Evolutionary conservation across 1,139 yeast genomes (phyloP), one percentile per base, ranked within the genome.

Genomic region (Zygoascus sp.): DNA sequence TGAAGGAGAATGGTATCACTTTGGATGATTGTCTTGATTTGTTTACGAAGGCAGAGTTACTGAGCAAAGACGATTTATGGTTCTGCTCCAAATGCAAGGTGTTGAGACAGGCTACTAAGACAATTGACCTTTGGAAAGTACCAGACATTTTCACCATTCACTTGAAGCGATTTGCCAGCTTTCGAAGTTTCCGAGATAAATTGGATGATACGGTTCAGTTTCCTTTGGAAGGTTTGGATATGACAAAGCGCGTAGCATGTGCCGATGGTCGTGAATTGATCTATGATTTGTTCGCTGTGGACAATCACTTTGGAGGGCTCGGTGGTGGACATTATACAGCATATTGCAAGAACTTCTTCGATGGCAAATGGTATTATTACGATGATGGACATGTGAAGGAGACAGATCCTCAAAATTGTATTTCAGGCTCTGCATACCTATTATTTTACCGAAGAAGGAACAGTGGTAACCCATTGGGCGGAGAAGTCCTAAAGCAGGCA

Each of bases 291-390:
- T 75, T 87, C 59, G 97, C 95, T 0, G 97, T 92, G 21, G 97
- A 90, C 63, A 90, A 90, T 63, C 98, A 92, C 63, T 90, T 75
- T 62, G 98, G 98, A 47, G 97, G 97, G 0, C 72, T 92, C 27
- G 97, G 97, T 1, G 98, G 98, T 6, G 98, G 98, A 2, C 98
- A 92, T 67, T 92, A 92, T 63, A 92, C 98, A 1, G 88, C 97
- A 0, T 83, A 80, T 57, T 97, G 79, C 1, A 83, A 83, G 63
- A 90, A 90, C 60, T 83, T 81, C 64, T 72, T 80, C 43, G 95
- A 87, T 58, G 69, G 70, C 25, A 73, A 80, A 54, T 92, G 98
- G 97, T 89, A 89, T 63, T 85, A 88, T 61, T 92, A 76, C 65
- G 92, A 92, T 62, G 98, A 92, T 64, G 51, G 59, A 2, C 69